Base-by-base conservation (phyloP, 208 protist species). In the Crithidia expoeki region DNA sequence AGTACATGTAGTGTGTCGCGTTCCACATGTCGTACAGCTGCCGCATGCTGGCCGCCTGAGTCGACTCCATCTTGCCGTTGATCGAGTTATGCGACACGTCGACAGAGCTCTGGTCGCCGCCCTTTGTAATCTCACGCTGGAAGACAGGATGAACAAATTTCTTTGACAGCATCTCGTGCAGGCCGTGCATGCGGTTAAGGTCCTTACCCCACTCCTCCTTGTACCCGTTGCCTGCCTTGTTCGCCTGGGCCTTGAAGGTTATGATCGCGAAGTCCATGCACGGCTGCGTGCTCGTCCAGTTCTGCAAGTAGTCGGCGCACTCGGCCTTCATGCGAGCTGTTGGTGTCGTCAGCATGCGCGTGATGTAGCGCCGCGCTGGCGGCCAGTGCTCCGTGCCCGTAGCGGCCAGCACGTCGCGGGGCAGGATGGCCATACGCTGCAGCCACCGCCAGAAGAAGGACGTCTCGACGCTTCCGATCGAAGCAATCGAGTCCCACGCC, bases 401-500 rank as follows among this genome's bases (percentile, higher is more conserved):
- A 2, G 73, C 75, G 17, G 19, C 34, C 25, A 80, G 17, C 19
- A 68, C 74, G 52, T 89, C 84, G 36, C 64, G 64, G 38, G 84
- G 84, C 57, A 89, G 40, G 10, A 81, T 72, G 0, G 68, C 40
- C 50, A 86, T 73, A 44, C 74, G 75, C 74, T 86, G 74, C 34
- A 85, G 57, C 84, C 84, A 89, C 10, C 72, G 71, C 80, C 80
- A 89, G 56, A 86, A 82, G 65, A 89, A 89, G 32, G 80, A 65
- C 17, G 77, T 69, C 66, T 89, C 79, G 21, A 78, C 66, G 57
- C 62, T 84, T 50, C 80, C 83, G 51, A 86, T 74, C 7, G 44
- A 23, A 33, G 80, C 76, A 38, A 60, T 32, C 14, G 44, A 52
- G 63, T 89, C 74, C 83, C 83, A 88, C 2, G 1, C n/a, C 40